These are phyloP conservation scores for Melanogaster broomeanus DNA, from an alignment of 768 basidiomycete genomes.

Conservation along the genomic window DNA sequence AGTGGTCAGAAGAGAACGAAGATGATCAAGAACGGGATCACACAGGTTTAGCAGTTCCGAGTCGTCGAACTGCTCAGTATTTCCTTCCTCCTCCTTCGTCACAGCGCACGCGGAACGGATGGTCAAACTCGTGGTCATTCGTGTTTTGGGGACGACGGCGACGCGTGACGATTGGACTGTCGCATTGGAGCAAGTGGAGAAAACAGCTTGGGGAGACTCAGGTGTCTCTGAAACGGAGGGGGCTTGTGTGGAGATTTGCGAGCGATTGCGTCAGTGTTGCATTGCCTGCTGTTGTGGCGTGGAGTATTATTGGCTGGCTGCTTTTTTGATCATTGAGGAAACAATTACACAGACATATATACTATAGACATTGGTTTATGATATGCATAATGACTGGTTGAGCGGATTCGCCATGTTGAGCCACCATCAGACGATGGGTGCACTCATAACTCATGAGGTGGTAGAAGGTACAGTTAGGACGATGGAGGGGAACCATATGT, in stretches of 20 bases:
- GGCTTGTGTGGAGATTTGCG: slow-evolving; percentile 36
- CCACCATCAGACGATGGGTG: no score
- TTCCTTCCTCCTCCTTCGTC: slow-evolving; percentile 30
- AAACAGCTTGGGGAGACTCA: slow-evolving; percentile 9
- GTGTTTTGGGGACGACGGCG: slow-evolving; percentile 54
- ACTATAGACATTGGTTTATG: no score
- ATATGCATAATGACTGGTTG: no score
- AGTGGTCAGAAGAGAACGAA: slow-evolving; percentile 33
- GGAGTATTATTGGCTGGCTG: slow-evolving; percentile 31
- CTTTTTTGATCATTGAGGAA: slow-evolving; percentile 20
- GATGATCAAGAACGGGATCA: not conserved
- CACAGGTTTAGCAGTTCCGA: not conserved
- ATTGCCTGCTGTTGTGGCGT: slow-evolving; percentile 25
- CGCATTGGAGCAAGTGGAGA: slow-evolving; percentile 30
- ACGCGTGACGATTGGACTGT: slow-evolving; percentile 50
- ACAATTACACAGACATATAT: not conserved
- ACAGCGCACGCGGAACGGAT: slow-evolving; percentile 22
- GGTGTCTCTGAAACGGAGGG: slow-evolving; percentile 23
- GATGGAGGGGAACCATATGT: no score
- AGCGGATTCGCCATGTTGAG: no score
- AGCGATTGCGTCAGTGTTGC: slow-evolving; percentile 39
- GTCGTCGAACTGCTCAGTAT: slow-evolving; percentile 10
- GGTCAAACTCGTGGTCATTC: slow-evolving; percentile 52
- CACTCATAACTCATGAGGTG: no score
- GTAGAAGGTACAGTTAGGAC: no score